Evolutionary conservation across 1,284 basidiomycete species (phyloP).

Genomic region (Cutaneotrichosporon cavernicola): DNA sequence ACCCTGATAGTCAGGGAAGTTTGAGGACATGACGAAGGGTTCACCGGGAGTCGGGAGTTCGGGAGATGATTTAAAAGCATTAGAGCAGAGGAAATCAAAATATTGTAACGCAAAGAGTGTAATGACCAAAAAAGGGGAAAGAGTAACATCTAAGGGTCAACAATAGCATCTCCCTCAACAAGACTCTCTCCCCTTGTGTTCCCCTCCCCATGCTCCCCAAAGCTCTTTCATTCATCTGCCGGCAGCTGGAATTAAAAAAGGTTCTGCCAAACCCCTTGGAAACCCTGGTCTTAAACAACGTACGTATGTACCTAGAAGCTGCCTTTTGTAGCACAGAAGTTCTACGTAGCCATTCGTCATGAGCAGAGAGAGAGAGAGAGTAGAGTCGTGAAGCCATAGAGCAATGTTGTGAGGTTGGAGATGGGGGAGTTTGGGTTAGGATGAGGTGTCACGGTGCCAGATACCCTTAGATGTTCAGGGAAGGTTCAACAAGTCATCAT

Average conservation of each 20-base stretch:
- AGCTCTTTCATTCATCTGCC: neutral
- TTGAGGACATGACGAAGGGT: neutral
- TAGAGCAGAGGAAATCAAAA: neutral
- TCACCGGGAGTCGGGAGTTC: neutral
- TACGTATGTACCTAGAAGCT: too few relatives aligned
- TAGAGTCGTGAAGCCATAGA: neutral
- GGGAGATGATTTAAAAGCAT: neutral
- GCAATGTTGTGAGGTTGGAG: neutral
- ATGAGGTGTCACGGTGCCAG: neutral
- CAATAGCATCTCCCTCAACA: neutral
- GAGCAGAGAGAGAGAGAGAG: too few relatives aligned
- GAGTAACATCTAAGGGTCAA: conserved; percentile 2
- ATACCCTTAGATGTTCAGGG: neutral
- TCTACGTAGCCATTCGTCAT: too few relatives aligned
- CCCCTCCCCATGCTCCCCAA: too few relatives aligned
- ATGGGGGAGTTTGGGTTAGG: neutral
- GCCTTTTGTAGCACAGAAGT: too few relatives aligned
- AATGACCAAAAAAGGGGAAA: conserved; percentile 1
- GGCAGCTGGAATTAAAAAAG: conserved; percentile 1
- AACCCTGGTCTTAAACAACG: neutral
- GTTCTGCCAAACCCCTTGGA: neutral
- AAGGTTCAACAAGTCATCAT: neutral
- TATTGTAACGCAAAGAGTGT: neutral
- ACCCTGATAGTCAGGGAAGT: neutral
- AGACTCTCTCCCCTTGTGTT: too few relatives aligned